phyloP scores from a whole-genome alignment of 2,329 filamentous ascomycete genomes.

The Penicillium sp. region DNA sequence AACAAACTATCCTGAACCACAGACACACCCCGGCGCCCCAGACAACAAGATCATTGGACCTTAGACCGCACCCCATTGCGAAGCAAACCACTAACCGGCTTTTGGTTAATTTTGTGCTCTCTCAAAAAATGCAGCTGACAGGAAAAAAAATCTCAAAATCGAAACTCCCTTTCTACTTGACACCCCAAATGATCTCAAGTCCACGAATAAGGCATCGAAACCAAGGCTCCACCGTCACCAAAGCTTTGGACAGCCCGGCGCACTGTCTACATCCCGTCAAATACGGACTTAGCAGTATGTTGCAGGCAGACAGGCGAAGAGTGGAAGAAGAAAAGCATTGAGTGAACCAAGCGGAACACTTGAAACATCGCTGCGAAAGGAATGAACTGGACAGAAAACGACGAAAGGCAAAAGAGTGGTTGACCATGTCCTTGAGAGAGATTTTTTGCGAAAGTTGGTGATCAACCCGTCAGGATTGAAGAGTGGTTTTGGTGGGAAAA shows the following conservation, averaged over 20 bases:
- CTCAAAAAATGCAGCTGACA: constrained; percentile 4
- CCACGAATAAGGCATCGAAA: not conserved
- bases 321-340: not conserved
- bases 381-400: constrained; percentile 21
- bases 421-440: constrained; percentile 7
- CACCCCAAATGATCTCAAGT: not conserved
- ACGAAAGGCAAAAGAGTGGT: not conserved
- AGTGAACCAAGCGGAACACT: not conserved
- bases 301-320: not conserved
- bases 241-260: not conserved
- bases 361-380: constrained; percentile 6
- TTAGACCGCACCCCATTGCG: not conserved
- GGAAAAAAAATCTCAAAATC: not conserved
- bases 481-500: not conserved
- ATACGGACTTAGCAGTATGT: not conserved
- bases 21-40: constrained; percentile 9
- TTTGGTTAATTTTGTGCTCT: constrained; percentile 3
- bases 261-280: not conserved
- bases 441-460: not conserved
- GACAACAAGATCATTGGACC: constrained; percentile 1
- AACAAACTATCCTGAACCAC: constrained; percentile 3
- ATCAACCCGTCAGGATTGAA: not conserved
- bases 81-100: constrained; percentile 2
- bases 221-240: not conserved
- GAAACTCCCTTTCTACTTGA: not conserved